Base-by-base conservation (phyloP, 1,284 basidiomycete species). In the Fomes fomentarius region DNA sequence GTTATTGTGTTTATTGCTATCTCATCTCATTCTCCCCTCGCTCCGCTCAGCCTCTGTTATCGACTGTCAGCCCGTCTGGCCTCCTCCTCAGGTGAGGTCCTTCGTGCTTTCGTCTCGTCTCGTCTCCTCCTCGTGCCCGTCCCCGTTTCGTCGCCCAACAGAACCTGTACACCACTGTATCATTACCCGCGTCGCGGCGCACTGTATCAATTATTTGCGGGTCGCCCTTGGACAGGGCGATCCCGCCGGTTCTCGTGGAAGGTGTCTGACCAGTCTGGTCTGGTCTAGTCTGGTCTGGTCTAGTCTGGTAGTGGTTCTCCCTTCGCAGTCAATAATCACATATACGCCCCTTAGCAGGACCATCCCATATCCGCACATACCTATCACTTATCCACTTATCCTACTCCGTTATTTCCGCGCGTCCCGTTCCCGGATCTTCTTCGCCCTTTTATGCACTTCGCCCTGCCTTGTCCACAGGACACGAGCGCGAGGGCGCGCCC, bases 1-100 rank as follows among this genome's bases (percentile, higher is more conserved):
- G 57, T 61, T 61, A 50, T 58, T 61, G 47, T 61, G 37, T 54
- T 61, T 61, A 58, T 61, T 61, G 52, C 57, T 56, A 52, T 56
- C 54, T 56, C 49, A 47, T 37, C 46, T 30, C 34, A 41, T 26
- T 42, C 24, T n/a, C n/a, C n/a, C n/a, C n/a, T n/a, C 44, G 44
- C 24, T 40, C 35, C 52, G 40, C 40, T 22, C 33, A 15, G 33
- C n/a, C 21, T 8, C n/a, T 26, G 33, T 47, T 19, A 21, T 49
- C 26, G 22, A 15, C 39, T 17, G 17, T 15, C 44, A 35, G 21
- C 31, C 21, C 33, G 30, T 17, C n/a, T 42, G 28, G 28, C 14
- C 25, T 31, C 21, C 19, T 19, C 30, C 38, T 17, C 39, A 53
- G 51, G 51, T 53, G 51, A 42, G 45, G 45, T 47, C 44, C 21